A percentile compares a stretch with the other conserved stretches of the same genome.
Conservation (phyloP, 208 protist species). For the Giardia muris region DNA sequence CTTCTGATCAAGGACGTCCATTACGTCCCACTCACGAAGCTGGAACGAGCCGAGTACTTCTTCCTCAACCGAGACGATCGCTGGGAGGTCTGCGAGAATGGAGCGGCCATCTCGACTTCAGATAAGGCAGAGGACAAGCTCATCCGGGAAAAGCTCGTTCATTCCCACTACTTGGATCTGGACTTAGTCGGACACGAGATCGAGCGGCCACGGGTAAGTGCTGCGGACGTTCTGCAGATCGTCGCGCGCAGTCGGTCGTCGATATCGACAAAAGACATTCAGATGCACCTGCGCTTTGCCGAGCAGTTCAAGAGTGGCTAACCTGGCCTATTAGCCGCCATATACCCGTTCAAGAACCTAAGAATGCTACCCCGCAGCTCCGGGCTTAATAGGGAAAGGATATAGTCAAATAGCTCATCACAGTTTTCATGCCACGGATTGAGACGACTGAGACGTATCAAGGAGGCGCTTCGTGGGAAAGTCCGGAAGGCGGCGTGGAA, state of each 20-base stretch:
- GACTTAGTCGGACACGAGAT: background rate
- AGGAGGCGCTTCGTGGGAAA: too few species aligned
- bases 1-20: constrained; percentile 78
- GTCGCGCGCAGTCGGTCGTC: background rate
- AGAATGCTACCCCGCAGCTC: too few species aligned
- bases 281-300: background rate
- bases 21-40: constrained; percentile 78
- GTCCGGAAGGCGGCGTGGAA: too few species aligned
- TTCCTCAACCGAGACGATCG: background rate
- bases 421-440: too few species aligned
- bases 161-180: background rate
- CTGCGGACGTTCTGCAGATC: background rate
- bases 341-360: too few species aligned
- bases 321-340: too few species aligned
- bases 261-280: background rate
- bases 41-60: constrained; percentile 69
- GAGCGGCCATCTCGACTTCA: background rate
- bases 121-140: background rate
- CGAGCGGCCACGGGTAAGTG: background rate
- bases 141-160: background rate
- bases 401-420: too few species aligned
- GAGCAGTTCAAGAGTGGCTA: background rate
- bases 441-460: too few species aligned
- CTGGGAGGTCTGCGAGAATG: background rate
- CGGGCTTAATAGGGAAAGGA: too few species aligned